Evolutionary conservation across 495 filamentous ascomycete genomes (phyloP).

Genomic region (Penicillium coprophilum): DNA sequence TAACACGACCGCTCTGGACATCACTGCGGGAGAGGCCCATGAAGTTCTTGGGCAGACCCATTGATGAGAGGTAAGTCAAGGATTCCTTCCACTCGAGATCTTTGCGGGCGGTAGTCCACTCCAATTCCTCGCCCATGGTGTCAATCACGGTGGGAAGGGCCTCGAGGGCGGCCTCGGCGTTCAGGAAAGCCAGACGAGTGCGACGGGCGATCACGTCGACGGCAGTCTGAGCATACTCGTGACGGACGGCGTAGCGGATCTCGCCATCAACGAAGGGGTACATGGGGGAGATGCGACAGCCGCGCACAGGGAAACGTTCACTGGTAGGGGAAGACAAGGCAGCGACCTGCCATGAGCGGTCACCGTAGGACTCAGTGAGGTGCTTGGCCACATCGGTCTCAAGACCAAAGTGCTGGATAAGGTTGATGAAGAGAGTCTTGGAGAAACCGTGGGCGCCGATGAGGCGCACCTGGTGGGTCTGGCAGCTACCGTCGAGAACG

Average conservation of each 20-base stretch:
- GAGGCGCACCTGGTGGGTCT: conserved; percentile 86
- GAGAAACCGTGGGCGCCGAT: conserved; percentile 92
- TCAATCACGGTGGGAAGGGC: conserved; percentile 87
- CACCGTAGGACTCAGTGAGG: conserved; percentile 85
- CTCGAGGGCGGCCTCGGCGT: conserved; percentile 93
- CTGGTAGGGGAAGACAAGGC: conserved; percentile 79
- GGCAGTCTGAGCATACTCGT: conserved; percentile 94
- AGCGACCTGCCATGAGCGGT: conserved; percentile 94
- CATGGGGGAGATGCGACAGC: conserved; percentile 73
- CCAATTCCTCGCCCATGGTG: conserved; percentile 85
- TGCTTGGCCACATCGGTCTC: conserved; percentile 96
- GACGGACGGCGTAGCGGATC: conserved; percentile 81
- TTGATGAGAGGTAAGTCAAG: conserved; percentile 73
- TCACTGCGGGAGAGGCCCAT: conserved; percentile 68
- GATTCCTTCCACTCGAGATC: conserved; percentile 85
- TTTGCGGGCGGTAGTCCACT: conserved; percentile 73
- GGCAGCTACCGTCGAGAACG: conserved; percentile 77
- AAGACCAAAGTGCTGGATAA: conserved; percentile 95
- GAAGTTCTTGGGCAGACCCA: conserved; percentile 82
- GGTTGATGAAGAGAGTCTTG: conserved; percentile 96
- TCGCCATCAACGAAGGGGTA: conserved; percentile 99
- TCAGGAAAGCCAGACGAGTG: conserved; percentile 88
- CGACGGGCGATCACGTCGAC: conserved; percentile 87
- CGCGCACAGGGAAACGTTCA: conserved; percentile 82
- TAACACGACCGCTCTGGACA: conserved; percentile 75